Evolutionary conservation across 2,329 filamentous ascomycete genomes (phyloP).

Genomic region (Colletotrichum australisinense): DNA sequence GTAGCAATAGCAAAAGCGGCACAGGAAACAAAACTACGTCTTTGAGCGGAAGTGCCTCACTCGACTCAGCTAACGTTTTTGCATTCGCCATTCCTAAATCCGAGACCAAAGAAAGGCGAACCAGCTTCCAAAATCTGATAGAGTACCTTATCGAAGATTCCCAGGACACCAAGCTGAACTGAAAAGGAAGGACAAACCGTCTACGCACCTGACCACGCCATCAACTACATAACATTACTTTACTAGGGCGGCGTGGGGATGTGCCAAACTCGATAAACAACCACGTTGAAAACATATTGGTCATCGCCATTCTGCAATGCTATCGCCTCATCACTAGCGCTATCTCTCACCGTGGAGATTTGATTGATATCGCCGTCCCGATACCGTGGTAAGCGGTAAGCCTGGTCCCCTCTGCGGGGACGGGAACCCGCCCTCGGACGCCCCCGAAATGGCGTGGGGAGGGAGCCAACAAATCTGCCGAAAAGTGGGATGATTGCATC

Average conservation of each 20-base stretch:
- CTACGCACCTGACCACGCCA: neutral
- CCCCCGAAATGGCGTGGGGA: conserved; percentile 11
- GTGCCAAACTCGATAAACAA: conserved; percentile 2
- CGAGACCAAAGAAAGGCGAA: neutral
- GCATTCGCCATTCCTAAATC: neutral
- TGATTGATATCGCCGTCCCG: neutral
- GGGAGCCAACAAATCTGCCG: neutral
- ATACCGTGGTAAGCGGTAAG: conserved; percentile 17
- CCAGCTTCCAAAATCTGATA: neutral
- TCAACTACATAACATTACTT: no score
- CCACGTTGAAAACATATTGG: neutral
- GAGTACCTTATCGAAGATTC: neutral
- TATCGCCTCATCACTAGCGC: conserved; percentile 15
- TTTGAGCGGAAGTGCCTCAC: neutral
- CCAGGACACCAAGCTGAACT: neutral
- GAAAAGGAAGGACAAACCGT: neutral
- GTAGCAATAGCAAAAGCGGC: neutral
- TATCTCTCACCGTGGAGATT: conserved; percentile 1
- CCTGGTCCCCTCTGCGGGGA: neutral
- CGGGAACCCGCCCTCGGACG: neutral
- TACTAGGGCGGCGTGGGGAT: neutral
- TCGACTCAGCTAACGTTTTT: no score
- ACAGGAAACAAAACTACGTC: neutral
- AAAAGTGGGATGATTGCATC: neutral
- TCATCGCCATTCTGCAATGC: neutral